Percentiles rank a stretch among this genome's conserved stretches.
Evolutionary conservation across 129 eudicot species (phyloP).

Genomic region (Tagetes erecta): DNA sequence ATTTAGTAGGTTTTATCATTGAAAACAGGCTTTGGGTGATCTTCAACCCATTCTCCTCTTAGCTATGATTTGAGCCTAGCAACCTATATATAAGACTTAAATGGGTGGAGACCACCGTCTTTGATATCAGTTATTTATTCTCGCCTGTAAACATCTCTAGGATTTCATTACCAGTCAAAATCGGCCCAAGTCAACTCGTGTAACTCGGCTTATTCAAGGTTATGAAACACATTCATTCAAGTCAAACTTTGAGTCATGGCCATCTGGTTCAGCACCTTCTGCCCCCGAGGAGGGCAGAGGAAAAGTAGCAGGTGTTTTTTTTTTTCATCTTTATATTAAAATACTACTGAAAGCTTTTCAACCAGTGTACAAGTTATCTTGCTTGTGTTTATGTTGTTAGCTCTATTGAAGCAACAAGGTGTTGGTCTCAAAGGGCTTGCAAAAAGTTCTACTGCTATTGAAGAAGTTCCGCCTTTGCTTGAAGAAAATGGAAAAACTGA

Average conservation of each 20-base stretch:
- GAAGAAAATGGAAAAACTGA: conserved; percentile 93
- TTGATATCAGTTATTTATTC: neutral
- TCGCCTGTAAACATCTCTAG: conserved; percentile 38
- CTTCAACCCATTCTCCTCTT: neutral
- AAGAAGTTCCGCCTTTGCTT: conserved; percentile 95
- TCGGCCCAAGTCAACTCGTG: conserved; percentile 94
- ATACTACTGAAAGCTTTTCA: neutral
- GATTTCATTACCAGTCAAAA: conserved; percentile 72
- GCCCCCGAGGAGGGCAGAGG: conserved; percentile 96
- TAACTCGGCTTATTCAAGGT: conserved; percentile 95
- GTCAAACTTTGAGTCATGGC: conserved; percentile 98
- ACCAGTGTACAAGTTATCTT: conserved; percentile 1
- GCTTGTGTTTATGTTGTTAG: conserved; percentile 42
- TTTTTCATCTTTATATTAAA: neutral
- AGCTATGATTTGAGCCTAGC: conserved; percentile 1
- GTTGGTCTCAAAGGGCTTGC: conserved; percentile 74
- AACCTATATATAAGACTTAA: conserved; percentile 9
- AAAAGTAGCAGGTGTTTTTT: conserved; percentile 85
- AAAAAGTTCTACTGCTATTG: conserved; percentile 72
- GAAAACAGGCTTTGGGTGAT: conserved; percentile 3
- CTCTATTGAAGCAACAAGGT: conserved; percentile 99
- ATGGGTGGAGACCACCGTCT: neutral
- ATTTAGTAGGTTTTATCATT: conserved; percentile 2
- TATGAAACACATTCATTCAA: conserved; percentile 89
- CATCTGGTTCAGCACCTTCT: conserved; percentile 89